phyloP scores from a whole-genome alignment of 2,329 filamentous ascomycete genomes.

The Zymoseptoria brevis region DNA sequence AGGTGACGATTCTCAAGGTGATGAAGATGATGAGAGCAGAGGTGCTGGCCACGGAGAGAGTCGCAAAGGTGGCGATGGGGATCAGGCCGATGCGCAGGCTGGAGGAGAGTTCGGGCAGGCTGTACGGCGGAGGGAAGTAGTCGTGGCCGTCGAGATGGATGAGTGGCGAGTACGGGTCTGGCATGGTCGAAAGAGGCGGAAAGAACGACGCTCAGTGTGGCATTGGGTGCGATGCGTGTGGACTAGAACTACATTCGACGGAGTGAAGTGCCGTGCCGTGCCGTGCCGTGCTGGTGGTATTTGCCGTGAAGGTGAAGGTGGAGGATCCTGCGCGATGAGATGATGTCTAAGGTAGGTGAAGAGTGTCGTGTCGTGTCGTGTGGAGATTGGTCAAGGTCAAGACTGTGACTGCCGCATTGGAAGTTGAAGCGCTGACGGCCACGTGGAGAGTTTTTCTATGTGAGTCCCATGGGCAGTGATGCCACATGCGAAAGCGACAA shows the following conservation, averaged over 20 bases:
- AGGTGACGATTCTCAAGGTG: slow-evolving; percentile 22
- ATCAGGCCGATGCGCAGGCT: slow-evolving; percentile 23
- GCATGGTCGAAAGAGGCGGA: slow-evolving; percentile 1
- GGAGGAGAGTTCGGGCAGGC: slow-evolving; percentile 14
- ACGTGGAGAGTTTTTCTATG: too few relatives aligned
- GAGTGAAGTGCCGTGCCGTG: background rate
- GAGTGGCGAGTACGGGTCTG: slow-evolving; percentile 15
- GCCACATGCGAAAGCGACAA: too few relatives aligned
- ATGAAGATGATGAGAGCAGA: slow-evolving; percentile 26
- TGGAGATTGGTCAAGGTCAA: too few relatives aligned
- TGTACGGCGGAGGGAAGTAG: slow-evolving; percentile 28
- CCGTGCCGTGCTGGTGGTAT: too few relatives aligned
- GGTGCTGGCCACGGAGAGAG: slow-evolving; percentile 25
- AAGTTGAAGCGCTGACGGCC: too few relatives aligned
- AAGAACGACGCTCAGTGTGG: background rate
- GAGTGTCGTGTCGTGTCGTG: too few relatives aligned
- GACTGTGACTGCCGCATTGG: too few relatives aligned
- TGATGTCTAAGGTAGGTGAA: too few relatives aligned
- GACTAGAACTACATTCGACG: background rate
- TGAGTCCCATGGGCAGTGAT: too few relatives aligned
- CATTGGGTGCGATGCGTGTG: background rate
- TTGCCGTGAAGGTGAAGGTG: too few relatives aligned
- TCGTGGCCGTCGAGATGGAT: slow-evolving; percentile 14
- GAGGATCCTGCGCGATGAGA: too few relatives aligned
- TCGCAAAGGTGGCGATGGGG: slow-evolving; percentile 22